phyloP scores from a whole-genome alignment of 495 filamentous ascomycete species.

The Stereocaulon alpinum region DNA sequence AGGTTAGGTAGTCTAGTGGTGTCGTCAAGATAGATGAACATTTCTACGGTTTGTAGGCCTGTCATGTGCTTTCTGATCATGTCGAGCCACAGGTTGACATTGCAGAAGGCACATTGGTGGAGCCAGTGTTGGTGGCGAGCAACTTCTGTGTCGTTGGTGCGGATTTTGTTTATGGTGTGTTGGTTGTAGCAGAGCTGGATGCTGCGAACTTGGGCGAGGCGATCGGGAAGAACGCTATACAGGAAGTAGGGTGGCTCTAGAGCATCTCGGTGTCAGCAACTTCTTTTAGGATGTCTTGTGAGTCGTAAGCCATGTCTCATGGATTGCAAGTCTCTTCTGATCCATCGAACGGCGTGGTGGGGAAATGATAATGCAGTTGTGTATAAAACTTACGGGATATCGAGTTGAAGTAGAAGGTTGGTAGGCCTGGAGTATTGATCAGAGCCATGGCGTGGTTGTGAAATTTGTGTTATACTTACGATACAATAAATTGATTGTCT shows the following conservation, averaged over 20 bases:
- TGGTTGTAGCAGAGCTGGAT: conserved; percentile 19
- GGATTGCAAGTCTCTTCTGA: too few relatives aligned
- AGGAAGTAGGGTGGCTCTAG: conserved; percentile 14
- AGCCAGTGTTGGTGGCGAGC: conserved; percentile 12
- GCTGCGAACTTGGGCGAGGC: conserved; percentile 13
- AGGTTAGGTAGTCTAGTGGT: background rate
- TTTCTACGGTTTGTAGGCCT: conserved; percentile 13
- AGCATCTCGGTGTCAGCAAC: too few relatives aligned
- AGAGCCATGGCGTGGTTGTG: background rate
- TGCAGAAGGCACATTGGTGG: conserved; percentile 16
- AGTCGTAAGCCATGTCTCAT: too few relatives aligned
- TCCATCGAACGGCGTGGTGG: too few relatives aligned
- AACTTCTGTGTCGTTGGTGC: background rate
- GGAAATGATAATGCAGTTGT: too few relatives aligned
- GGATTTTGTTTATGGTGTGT: conserved; percentile 2
- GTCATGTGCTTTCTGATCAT: conserved; percentile 16
- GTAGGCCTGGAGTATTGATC: conserved; percentile 4
- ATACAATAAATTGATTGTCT: conserved; percentile 16
- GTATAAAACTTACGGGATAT: background rate
- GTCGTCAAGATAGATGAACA: conserved; percentile 12
- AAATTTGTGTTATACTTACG: background rate
- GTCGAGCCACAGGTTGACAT: conserved; percentile 14
- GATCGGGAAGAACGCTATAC: conserved; percentile 15
- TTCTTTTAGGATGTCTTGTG: too few relatives aligned
- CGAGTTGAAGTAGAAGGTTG: conserved; percentile 14